Evolutionary conservation across 345 rosid genomes (phyloP), one percentile per base, ranked within the genome.

Genomic region (Aegle marmelos): DNA sequence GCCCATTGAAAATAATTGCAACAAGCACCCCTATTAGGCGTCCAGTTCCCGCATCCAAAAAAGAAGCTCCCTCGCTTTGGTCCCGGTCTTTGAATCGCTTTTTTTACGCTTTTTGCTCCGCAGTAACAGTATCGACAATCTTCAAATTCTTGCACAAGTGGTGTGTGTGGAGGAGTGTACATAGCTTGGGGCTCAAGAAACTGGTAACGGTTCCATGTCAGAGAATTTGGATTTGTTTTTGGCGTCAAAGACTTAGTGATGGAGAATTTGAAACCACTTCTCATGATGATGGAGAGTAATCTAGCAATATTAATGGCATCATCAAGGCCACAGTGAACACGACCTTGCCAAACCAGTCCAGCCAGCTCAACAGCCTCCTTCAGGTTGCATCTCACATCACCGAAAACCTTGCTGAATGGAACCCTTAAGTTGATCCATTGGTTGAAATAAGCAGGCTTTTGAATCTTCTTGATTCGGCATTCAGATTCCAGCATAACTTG

Each of bases 1-100:
- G 57, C 57, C 57, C 57, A 53, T 17, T 16, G 57, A 53, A 53
- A 53, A 53, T 16, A 53, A 53, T 17, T 53, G 57, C 57, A 53
- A 19, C 57, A 53, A 19, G 87, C 86, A 33, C 88, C 90, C 37
- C 84, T 79, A 2, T 80, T 53, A 16, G 87, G 77, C 27, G 88
- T 85, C 90, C 90, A 85, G 61, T 85, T 85, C 13, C 88, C 90
- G 27, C 90, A 88, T 24, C 90, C 90, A 6, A 80, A 88, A 84
- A 88, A 88, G 33, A 79, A 77, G 14, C 84, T 88, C 61, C 90
- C 89, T 22, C 77, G 82, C 74, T 80, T 86, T 4, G 90, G 87
- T 64, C 90, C 90, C 0, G 89, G 87, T 63, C 84, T 88, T 50
- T 85, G 71, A 31, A 88, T 85, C 81, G 79, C 79, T 57, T 81